Base-by-base conservation (phyloP, 495 filamentous ascomycete genomes). In the Talaromyces stipitatus region DNA sequence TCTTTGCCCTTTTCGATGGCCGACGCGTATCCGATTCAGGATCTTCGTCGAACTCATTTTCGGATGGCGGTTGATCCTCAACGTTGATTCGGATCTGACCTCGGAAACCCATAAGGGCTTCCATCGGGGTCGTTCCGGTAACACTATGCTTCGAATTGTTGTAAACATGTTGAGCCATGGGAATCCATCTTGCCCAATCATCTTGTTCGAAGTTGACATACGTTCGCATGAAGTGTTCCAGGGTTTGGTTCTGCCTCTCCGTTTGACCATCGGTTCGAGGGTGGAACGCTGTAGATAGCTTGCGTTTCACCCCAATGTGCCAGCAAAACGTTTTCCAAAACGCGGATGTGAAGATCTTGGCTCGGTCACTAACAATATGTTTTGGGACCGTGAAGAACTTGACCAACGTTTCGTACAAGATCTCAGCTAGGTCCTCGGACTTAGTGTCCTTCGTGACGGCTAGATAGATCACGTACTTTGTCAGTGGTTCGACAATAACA, bases 131-230 rank as follows among this genome's bases (percentile, higher is more conserved):
- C 11, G 18, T 36, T 2, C 52, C 27, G 4, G 29, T 55, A 26
- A 32, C 7, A 36, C 52, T 55, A 24, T 55, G n/a, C 18, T 30
- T 55, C 2, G 4, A 14, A 36, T 38, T 16, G 11, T 55, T 55
- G 23, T 55, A 55, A 1, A 36, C 11, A 18, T 32, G 55, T 45
- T 67, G 16, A 1, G 61, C 61, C 3, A 68, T 10, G 4, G 32
- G 41, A 38, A 69, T 24, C 6, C 62, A 33, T 12, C 24, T 6
- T 38, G 50, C 43, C 55, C 41, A 66, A 32, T 70, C 61, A 18
- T 60, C 29, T 45, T 70, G 50, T 33, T 60, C 23, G 16, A 59
- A 59, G 38, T 67, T 67, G 7, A 27, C 26, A 41, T 63, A 69
- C 3, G 20, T 43, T 24, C 38, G 30, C 7, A 68, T 27, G 24